These are phyloP conservation scores for Claviceps sp. DNA, from an alignment of 2,329 filamentous ascomycete genomes.

Conservation along the genomic window DNA sequence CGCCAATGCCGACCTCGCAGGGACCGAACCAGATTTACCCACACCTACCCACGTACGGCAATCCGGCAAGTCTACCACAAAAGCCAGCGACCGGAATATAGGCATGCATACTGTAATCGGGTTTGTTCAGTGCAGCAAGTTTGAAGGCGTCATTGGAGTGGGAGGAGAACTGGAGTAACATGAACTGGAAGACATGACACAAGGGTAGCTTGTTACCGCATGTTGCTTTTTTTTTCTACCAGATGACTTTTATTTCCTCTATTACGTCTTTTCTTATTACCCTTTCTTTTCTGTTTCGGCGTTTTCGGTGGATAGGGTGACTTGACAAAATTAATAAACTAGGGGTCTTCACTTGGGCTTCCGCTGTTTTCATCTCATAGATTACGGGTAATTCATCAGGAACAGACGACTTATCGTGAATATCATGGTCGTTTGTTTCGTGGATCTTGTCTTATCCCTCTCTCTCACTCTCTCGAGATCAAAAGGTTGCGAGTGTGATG, in stretches of 20 bases:
- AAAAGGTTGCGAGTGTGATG: too few species aligned
- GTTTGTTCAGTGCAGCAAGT: slow-evolving; percentile 10
- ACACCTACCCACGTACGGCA: slow-evolving; percentile 43
- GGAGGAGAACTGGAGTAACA: slow-evolving; percentile 12
- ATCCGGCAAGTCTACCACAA: slow-evolving; percentile 45
- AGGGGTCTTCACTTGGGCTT: background rate
- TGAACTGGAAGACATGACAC: background rate
- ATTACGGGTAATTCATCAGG: too few species aligned
- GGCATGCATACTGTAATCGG: slow-evolving; percentile 17
- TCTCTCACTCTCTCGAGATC: too few species aligned
- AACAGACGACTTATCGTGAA: too few species aligned
- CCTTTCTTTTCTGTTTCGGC: slow-evolving; percentile 15
- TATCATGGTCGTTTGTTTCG: too few species aligned
- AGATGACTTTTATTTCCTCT: background rate
- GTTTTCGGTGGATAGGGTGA: slow-evolving; percentile 24
- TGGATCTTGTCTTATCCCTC: too few species aligned
- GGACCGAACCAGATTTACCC: slow-evolving; percentile 33
- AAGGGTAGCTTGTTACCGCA: slow-evolving; percentile 14
- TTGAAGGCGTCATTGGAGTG: slow-evolving; percentile 18
- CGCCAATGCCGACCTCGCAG: slow-evolving; percentile 27
- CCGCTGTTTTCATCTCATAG: background rate
- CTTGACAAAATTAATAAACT: slow-evolving; percentile 4
- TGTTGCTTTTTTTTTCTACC: background rate
- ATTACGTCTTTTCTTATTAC: background rate
- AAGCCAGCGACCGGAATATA: slow-evolving; percentile 40